Base-by-base conservation (phyloP, 306 rosid species). In the Biancaea sappan region DNA sequence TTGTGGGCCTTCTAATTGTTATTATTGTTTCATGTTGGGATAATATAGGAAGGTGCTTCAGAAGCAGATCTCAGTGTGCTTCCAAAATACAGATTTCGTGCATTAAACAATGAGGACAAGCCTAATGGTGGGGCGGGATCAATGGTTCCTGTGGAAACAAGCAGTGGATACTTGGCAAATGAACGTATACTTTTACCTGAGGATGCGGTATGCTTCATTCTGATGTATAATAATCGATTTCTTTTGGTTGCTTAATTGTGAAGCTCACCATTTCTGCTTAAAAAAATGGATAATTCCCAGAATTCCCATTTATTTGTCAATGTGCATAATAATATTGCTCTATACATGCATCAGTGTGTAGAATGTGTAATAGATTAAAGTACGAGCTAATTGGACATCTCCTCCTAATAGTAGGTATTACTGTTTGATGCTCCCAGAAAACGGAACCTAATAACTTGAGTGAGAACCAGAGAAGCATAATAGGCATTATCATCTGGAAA, bases 11-110 rank as follows among this genome's bases (percentile, higher is more conserved):
- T 74, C 79, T 71, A 60, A 81, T 60, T 66, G 38, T 76, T 66
- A 43, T 83, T 25, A 31, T 73, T 13, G 52, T 82, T 59, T 66
- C 35, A 61, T 73, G 63, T 18, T 66, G 71, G 69, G 73, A 32
- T 46, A 60, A 85, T 72, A 68, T 79, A 95, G 98, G 96, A 87
- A 74, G 98, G 99, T 80, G 99, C 97, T 12, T 86, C 98, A 0
- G 99, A 92, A 74, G 93, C 99, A 72, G 99, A 95, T 84, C 94
- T 95, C 37, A 81, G 88, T 59, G 37, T 80, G 32, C 96, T 95
- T 61, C 91, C 96, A 10, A 88, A 74, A 82, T 95, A 92, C 72
- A 86, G 75, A 81, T 95, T 88, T 80, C 86, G 29, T 77, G 38
- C 76, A 40, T n/a, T 53, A 18, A 83, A 65, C 67, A 38, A 79